phyloP scores from a whole-genome alignment of 192 early-diverging fungal genomes.

The Backusella mclennaniae region DNA sequence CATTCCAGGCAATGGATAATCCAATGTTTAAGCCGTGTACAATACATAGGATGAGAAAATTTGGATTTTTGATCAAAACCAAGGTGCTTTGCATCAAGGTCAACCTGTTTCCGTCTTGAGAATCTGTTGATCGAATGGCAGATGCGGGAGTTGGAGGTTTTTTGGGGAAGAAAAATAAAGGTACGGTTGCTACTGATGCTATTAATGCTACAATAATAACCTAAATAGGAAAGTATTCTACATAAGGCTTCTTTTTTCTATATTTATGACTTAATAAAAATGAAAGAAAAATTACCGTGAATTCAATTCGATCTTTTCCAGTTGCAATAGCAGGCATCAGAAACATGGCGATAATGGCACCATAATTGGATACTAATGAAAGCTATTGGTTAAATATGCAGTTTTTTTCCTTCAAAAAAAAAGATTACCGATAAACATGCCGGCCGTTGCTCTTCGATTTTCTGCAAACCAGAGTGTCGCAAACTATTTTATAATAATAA shows the following conservation, averaged over 20 bases:
- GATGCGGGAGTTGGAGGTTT: slow-evolving; percentile 28
- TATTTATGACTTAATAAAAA: background rate
- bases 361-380: slow-evolving; percentile 30
- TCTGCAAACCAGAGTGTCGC: slow-evolving; percentile 22
- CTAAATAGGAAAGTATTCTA: background rate
- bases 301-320: slow-evolving; percentile 16
- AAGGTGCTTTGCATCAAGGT: slow-evolving; percentile 21
- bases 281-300: slow-evolving; percentile 14
- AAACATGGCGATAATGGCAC: slow-evolving; percentile 33
- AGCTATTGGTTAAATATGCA: background rate
- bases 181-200: slow-evolving; percentile 13
- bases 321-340: slow-evolving; percentile 26
- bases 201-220: slow-evolving; percentile 21
- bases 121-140: background rate
- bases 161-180: slow-evolving; percentile 25
- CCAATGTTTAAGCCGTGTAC: slow-evolving; percentile 36
- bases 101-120: background rate
- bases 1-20: slow-evolving; percentile 27
- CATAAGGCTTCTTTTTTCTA: background rate
- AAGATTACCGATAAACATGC: slow-evolving; percentile 15
- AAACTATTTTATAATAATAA: slow-evolving; percentile 12
- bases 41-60: slow-evolving; percentile 30
- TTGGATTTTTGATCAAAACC: slow-evolving; percentile 27
- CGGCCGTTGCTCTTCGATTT: slow-evolving; percentile 23
- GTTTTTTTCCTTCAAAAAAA: background rate